phyloP scores from a whole-genome alignment of 2,329 filamentous ascomycete species.

The Xylaria polymorpha region DNA sequence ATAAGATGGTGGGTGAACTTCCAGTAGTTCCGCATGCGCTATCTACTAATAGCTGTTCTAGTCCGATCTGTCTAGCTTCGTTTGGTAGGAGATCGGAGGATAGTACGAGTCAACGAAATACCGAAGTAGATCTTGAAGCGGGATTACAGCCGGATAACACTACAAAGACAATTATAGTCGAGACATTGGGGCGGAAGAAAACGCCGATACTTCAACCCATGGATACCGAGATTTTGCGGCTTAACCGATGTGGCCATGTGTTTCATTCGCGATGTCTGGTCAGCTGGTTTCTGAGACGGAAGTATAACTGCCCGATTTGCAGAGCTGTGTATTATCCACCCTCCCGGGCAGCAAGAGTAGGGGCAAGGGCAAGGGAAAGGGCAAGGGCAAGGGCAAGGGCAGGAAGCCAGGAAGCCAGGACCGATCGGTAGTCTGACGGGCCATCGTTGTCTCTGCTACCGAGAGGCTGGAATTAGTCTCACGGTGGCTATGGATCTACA shows the following conservation, averaged over 20 bases:
- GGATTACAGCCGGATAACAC: not conserved
- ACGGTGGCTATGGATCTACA: not conserved
- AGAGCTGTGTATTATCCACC: conserved; percentile 51
- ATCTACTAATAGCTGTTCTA: conserved; percentile 15
- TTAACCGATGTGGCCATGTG: conserved; percentile 53
- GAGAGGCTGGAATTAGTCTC: not conserved
- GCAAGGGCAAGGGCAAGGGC: no score
- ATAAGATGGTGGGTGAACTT: conserved; percentile 6
- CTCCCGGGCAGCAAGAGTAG: no score
- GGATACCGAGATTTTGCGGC: conserved; percentile 52
- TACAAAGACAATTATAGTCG: not conserved
- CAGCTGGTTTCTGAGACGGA: conserved; percentile 54
- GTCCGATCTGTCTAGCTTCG: conserved; percentile 46
- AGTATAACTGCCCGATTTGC: conserved; percentile 56
- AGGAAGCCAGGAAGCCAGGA: not conserved
- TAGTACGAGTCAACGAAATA: not conserved
- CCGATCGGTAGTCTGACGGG: not conserved
- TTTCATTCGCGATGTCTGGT: conserved; percentile 56
- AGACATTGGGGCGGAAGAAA: not conserved
- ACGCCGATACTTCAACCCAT: conserved; percentile 7
- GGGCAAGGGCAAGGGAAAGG: no score
- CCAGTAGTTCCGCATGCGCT: not conserved
- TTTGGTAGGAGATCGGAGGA: conserved; percentile 39
- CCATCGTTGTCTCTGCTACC: not conserved
- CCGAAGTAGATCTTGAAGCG: conserved; percentile 9